These are phyloP conservation scores for Thermomucor indicae-seudaticae DNA, from an alignment of 371 early-diverging fungal genomes.

Conservation along the genomic window DNA sequence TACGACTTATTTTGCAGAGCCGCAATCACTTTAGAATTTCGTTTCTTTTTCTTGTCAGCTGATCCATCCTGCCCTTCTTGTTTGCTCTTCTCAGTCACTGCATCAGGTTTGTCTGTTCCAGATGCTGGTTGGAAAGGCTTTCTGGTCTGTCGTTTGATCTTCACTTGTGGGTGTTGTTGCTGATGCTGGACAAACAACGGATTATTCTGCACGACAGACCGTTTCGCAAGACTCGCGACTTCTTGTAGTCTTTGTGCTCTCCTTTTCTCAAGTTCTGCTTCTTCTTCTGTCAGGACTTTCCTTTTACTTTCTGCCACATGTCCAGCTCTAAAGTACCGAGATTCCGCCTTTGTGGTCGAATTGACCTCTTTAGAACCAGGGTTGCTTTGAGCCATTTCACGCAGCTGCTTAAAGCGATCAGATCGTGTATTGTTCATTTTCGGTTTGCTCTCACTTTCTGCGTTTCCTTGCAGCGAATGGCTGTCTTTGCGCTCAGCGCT, in stretches of 20 bases:
- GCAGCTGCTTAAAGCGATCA: constrained; percentile 12
- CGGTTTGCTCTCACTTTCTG: not conserved
- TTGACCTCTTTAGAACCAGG: not conserved
- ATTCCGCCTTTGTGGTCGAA: constrained; percentile 9
- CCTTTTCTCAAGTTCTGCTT: constrained; percentile 16
- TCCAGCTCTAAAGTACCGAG: constrained; percentile 13
- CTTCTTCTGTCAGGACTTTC: constrained; percentile 18
- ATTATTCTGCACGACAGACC: constrained; percentile 25
- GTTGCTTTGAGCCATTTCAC: constrained; percentile 8
- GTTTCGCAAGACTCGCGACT: constrained; percentile 15
- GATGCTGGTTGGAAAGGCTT: not conserved
- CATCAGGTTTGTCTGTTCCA: not conserved
- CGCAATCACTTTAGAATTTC: constrained; percentile 30
- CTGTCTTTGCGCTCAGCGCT: too few relatives aligned
- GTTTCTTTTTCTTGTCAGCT: constrained; percentile 1
- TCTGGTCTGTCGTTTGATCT: not conserved
- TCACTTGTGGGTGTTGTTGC: constrained; percentile 3
- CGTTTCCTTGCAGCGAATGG: not conserved
- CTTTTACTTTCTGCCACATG: constrained; percentile 20
- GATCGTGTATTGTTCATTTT: constrained; percentile 3
- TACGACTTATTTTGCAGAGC: constrained; percentile 26
- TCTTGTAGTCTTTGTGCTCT: constrained; percentile 14
- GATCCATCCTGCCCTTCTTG: not conserved
- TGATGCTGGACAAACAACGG: constrained; percentile 26
- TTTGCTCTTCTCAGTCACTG: not conserved